A percentile compares a stretch with the other conserved stretches of the same genome.
Evolutionary conservation across 495 filamentous ascomycete genomes (phyloP).

Genomic region (Penicillium salamii): DNA sequence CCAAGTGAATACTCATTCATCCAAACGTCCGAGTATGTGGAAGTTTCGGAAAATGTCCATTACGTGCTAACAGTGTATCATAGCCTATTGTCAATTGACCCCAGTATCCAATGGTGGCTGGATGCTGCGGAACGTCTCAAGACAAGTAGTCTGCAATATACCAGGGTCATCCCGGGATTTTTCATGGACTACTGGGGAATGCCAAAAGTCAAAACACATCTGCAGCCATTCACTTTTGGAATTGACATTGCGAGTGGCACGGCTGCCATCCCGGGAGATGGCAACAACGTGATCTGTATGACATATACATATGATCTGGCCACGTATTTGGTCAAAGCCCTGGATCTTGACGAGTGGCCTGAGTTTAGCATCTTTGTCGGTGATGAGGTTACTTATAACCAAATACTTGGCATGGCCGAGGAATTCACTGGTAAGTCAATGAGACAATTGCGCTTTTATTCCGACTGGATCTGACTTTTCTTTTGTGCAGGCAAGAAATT

Average conservation of each 20-base stretch:
- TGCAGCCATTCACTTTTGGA: constrained; percentile 38
- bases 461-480: background rate
- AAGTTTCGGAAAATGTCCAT: too few species aligned
- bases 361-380: constrained; percentile 41
- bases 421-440: constrained; percentile 39
- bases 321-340: constrained; percentile 42
- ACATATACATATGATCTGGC: constrained; percentile 54
- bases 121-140: constrained; percentile 29
- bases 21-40: constrained; percentile 34
- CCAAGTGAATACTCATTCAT: constrained; percentile 48
- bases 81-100: constrained; percentile 33
- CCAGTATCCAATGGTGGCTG: constrained; percentile 35
- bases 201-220: constrained; percentile 41
- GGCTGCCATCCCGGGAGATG: constrained; percentile 53
- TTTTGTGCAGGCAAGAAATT: constrained; percentile 44
- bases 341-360: constrained; percentile 49
- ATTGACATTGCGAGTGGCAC: constrained; percentile 43
- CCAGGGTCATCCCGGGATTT: constrained; percentile 46
- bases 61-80: background rate
- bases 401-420: constrained; percentile 44
- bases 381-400: constrained; percentile 48
- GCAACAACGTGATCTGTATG: constrained; percentile 46
- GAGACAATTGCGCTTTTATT: background rate
- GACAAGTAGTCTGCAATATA: constrained; percentile 40
- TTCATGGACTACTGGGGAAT: constrained; percentile 58